Evolutionary conservation across 2,329 filamentous ascomycete species (phyloP).

Genomic region (Ilyonectria destructans): DNA sequence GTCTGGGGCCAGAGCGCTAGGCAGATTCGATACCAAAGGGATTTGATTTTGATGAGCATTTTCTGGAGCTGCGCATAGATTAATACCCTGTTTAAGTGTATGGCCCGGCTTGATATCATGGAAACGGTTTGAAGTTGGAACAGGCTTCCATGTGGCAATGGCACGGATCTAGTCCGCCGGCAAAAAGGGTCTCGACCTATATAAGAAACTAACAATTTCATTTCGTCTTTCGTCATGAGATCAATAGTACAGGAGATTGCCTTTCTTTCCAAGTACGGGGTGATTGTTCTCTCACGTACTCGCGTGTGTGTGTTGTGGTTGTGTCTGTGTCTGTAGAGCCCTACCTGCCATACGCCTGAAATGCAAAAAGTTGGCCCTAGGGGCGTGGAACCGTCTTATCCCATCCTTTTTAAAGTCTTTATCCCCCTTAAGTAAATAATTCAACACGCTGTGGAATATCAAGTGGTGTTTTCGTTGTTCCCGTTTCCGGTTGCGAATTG

Average conservation of each 20-base stretch:
- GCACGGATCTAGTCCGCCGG: slow-evolving; percentile 39
- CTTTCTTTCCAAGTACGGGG: slow-evolving; percentile 40
- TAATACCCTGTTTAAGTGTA: slow-evolving; percentile 46
- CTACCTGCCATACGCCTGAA: slow-evolving; percentile 51
- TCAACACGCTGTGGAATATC: slow-evolving; percentile 30
- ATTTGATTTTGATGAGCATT: slow-evolving; percentile 39
- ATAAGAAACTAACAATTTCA: slow-evolving; percentile 31
- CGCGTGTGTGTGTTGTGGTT: slow-evolving; percentile 33
- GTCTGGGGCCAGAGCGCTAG: slow-evolving; percentile 35
- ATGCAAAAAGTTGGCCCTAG: slow-evolving; percentile 41
- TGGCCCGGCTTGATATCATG: slow-evolving; percentile 38
- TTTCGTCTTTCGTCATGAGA: slow-evolving; percentile 44
- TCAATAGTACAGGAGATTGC: slow-evolving; percentile 42
- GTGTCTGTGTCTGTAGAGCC: slow-evolving; percentile 41
- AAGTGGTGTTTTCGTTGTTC: slow-evolving; percentile 12
- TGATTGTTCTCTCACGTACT: slow-evolving; percentile 37
- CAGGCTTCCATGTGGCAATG: slow-evolving; percentile 33
- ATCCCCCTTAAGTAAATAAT: slow-evolving; percentile 14
- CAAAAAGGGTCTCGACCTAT: slow-evolving; percentile 35
- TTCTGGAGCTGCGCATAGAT: slow-evolving; percentile 44
- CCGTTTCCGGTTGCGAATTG: neutral
- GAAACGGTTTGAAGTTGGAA: slow-evolving; percentile 40
- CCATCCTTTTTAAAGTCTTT: slow-evolving; percentile 33
- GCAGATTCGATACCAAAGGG: slow-evolving; percentile 6
- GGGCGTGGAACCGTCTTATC: slow-evolving; percentile 32